Base-by-base conservation (phyloP, 2,329 filamentous ascomycete genomes). In the Raffaelea deltoideospora region DNA sequence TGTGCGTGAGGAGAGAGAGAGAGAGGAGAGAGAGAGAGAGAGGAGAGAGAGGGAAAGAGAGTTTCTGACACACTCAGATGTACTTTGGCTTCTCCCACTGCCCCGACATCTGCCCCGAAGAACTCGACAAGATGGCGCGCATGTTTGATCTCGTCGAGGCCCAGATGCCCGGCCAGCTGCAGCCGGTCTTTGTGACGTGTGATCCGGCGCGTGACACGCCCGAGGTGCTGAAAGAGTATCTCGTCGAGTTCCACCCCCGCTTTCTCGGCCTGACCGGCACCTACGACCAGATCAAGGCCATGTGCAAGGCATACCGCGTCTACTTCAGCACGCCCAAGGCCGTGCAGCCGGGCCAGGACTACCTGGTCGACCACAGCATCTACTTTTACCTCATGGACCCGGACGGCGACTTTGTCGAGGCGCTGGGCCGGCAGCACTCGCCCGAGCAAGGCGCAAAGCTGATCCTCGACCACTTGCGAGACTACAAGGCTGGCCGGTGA, bases 331-430 rank as follows among this genome's bases (percentile, higher is more conserved):
- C 90, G 33, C 90, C 90, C 24, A 67, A 74, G 48, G 72, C 86
- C 44, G 83, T 96, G 39, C 80, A 87, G 65, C 80, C 86, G 1
- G 90, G 88, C 1, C 82, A 95, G 65, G 90, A 98, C 58, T 98
- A 98, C 55, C 60, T 98, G 49, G 90, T 98, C 11, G 90, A 98
- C 57, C 90, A 98, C 63, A 95, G 86, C 58, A 98, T 98, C 48
- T 98, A 98, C 67, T 98, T 98, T 52, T 98, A 98, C 58, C 63
- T 98, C 47, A 98, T 98, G 90, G 90, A 96, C 56, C 90, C 90
- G 0, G 87, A 96, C 48, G 88, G 88, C 17, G 87, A 98, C 56
- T 98, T 98, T 57, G 88, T 98, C 21, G 92, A 98, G 64, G 92
- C 87, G 11, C 77, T 98, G 51, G 90, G 90, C 15, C 69, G 90